phyloP scores from a whole-genome alignment of 805 yeast genomes.

The Pichia nakasei region DNA sequence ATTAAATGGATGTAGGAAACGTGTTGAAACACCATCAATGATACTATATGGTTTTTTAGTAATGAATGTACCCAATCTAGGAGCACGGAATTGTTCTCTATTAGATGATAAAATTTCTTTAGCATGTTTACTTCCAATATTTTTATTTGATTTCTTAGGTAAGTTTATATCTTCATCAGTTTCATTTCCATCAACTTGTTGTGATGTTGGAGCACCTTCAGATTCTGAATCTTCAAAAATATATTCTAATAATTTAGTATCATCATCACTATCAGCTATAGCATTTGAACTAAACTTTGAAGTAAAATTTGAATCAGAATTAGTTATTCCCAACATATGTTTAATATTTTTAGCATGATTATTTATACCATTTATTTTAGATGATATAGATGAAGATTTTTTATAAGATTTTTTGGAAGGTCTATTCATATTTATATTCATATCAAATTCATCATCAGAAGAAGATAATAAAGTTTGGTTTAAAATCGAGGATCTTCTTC shows the following conservation, averaged over 20 bases:
- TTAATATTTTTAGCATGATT: conserved; percentile 22
- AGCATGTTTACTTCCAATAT: conserved; percentile 71
- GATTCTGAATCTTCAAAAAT: conserved; percentile 37
- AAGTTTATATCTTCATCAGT: conserved; percentile 88
- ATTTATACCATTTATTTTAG: conserved; percentile 20
- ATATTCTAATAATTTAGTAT: conserved; percentile 66
- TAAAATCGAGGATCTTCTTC: conserved; percentile 42
- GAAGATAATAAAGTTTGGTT: conserved; percentile 17
- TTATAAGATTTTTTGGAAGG: conserved; percentile 3
- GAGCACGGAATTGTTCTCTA: conserved; percentile 80
- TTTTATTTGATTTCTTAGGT: conserved; percentile 58
- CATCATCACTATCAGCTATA: conserved; percentile 28
- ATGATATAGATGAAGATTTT: not conserved
- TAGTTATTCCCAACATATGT: conserved; percentile 11
- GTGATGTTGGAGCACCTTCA: conserved; percentile 13
- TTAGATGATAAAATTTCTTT: conserved; percentile 89
- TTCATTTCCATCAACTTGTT: conserved; percentile 63
- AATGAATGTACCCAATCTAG: conserved; percentile 87
- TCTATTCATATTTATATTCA: conserved; percentile 1
- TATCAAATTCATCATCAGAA: conserved; percentile 18
- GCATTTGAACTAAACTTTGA: conserved; percentile 11
- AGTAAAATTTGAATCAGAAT: conserved; percentile 10
- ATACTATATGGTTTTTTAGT: conserved; percentile 81
- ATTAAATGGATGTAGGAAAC: conserved; percentile 53
- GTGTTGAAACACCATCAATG: conserved; percentile 87